Evolutionary conservation across 306 rosid species (phyloP), one percentile per base, ranked within the genome.

Genomic region (Astragalus membranaceus): DNA sequence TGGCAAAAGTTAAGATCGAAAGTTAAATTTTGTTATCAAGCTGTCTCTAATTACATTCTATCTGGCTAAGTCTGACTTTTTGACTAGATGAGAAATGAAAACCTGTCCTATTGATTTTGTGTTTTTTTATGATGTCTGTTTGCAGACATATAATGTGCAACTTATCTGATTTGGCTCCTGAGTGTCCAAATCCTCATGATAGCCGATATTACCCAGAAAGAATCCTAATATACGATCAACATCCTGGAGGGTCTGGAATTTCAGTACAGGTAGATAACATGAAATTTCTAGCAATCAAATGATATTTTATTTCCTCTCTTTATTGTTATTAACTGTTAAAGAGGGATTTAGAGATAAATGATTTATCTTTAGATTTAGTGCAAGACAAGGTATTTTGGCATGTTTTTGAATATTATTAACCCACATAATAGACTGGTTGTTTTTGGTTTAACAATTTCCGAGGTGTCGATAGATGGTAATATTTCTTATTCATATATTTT

Each of bases 91-190:
- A 10, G 43, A 67, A 42, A 69, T 55, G 15, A 51, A 65, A 37
- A 41, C 44, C 29, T 37, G 50, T 75, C 55, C 36, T 17, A 29
- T 70, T 32, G 57, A 48, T 61, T 61, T 20, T 77, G 57, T 81
- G 69, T 81, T 14, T 64, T 35, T 39, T 55, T 64, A 39, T 67
- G 60, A 74, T 61, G 58, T 55, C 41, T 78, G 14, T 50, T 44
- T 84, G 78, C 88, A 90, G 97, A 68, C 90, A 88, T 20, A 80
- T 94, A 23, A 79, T 83, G 50, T 88, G 97, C 84, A 80, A 94
- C 92, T 72, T 80, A 70, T 85, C 94, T 58, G 97, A 90, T 80
- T 81, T 94, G 80, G 94, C 94, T 43, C 86, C 97, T 26, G 97
- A 90, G 82, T 94, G 98, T 78, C 81, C 90, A 69, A 83, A 90